Base-by-base conservation (phyloP, 148 eudicot genomes). In the Amaranthus palmeri region DNA sequence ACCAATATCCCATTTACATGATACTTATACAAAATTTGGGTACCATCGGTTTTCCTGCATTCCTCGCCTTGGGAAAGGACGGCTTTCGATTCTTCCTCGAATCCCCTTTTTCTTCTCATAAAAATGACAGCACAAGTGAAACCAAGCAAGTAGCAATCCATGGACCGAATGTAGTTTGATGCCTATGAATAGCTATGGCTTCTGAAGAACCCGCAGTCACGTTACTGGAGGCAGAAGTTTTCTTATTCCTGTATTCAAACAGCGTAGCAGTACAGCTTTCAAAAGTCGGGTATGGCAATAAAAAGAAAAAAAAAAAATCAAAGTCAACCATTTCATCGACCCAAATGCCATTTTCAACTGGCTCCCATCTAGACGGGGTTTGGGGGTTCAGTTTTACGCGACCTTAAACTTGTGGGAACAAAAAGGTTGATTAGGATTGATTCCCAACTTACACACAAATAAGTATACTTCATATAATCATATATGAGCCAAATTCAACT, bases 151-250 rank as follows among this genome's bases (percentile, higher is more conserved):
- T 71, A 74, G 74, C 18, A 69, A 74, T n/a, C 61, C 65, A 74
- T 53, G 68, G 61, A 10, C 58, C 42, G 3, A 52, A 25, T 44
- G 43, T 17, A n/a, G 72, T 13, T 8, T 25, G 36, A 25, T 59
- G 75, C 49, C 58, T 52, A 44, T 65, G 72, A 55, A 74, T 6
- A 17, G 78, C 48, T 54, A 85, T 72, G 43, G 86, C 77, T 53
- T 69, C 54, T 64, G 74, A 71, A 47, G 70, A 4, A 54, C 44
- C 15, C 7, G 74, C 70, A 5, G 73, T 64, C 42, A 62, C 54
- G 54, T 76, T 76, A 67, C 66, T 76, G 1, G 73, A 40, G 8
- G 53, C 63, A 2, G 79, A 45, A 46, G 18, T 65, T 45, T 55
- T 63, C 70, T 45, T 70, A 46, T 62, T 71, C 74, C 79, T 76